Evolutionary conservation across 768 basidiomycete species (phyloP), one percentile per base, ranked within the genome.

Genomic region (Termitomyces sp.): DNA sequence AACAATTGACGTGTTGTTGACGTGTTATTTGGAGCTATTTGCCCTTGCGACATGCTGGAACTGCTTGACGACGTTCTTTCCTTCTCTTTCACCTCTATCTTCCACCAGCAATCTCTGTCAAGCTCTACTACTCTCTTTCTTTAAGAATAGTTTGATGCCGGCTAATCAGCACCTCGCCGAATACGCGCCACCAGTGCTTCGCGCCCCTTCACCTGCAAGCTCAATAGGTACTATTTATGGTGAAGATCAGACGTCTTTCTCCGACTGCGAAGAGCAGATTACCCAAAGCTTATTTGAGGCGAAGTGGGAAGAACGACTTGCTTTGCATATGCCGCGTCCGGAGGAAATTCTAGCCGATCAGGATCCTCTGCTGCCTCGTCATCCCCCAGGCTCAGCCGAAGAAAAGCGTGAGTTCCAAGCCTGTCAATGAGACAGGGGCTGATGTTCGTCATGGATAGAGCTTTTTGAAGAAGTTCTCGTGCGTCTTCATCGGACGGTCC

Each of bases 121-220:
- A 6, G 16, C 14, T 41, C 19, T 42, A 41, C 10, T 12, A 6
- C 12, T 17, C 1, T n/a, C 8, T 19, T 32, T 23, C 11, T 42
- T 43, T 5, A 11, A 34, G 16, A 35, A 46, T n/a, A 35, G 23
- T 4, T n/a, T 31, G 16, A 69, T 67, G 68, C 56, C 66, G 32
- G 31, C 62, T n/a, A 67, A 63, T 42, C 64, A 58, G n/a, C 69
- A 71, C 49, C 67, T 72, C 54, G 73, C 77, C 4, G 78, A 78
- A 66, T 82, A 82, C 57, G 77, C 78, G 5, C 71, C 76, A 17
- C 77, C 79, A 27, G 74, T 80, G 23, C 66, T 80, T 31, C 78
- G 79, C 9, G 72, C 76, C 9, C 73, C 81, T 2, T 83, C 82
- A 10, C 80, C 81, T 12, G 75, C 81, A 17, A 81, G 79, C 56